Percentiles rank a stretch among this genome's conserved stretches.
Conservation (phyloP, 2,329 filamentous ascomycete genomes). For the Calonectria hawksworthii region DNA sequence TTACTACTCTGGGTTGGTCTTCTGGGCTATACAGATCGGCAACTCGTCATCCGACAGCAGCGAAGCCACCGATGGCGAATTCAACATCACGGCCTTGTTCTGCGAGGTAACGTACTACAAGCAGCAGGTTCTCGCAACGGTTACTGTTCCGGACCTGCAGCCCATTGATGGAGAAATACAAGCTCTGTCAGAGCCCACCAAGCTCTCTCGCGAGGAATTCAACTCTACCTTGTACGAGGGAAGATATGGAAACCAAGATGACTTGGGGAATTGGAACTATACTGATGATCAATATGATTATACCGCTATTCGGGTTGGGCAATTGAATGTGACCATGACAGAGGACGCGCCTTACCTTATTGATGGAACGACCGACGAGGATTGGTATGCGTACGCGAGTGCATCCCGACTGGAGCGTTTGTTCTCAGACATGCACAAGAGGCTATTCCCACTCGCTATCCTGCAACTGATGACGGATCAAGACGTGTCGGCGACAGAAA, state of each 20-base stretch:
- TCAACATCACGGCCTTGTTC: background rate
- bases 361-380: background rate
- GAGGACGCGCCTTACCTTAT: background rate
- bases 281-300: background rate
- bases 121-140: background rate
- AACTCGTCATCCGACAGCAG: background rate
- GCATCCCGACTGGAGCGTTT: background rate
- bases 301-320: accelerated
- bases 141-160: background rate
- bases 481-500: background rate
- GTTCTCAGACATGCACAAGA: background rate
- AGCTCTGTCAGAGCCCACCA: background rate
- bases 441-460: background rate
- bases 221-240: background rate
- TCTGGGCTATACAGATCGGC: background rate
- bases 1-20: background rate
- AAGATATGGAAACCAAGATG: background rate
- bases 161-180: background rate
- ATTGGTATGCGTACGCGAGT: background rate
- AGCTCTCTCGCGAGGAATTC: background rate
- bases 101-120: background rate
- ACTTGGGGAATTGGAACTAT: background rate
- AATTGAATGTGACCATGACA: background rate
- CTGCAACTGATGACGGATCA: background rate
- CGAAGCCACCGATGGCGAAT: background rate